These are phyloP conservation scores for Friedmanniomyces simplex DNA, from an alignment of 495 filamentous ascomycete species.

Conservation along the genomic window DNA sequence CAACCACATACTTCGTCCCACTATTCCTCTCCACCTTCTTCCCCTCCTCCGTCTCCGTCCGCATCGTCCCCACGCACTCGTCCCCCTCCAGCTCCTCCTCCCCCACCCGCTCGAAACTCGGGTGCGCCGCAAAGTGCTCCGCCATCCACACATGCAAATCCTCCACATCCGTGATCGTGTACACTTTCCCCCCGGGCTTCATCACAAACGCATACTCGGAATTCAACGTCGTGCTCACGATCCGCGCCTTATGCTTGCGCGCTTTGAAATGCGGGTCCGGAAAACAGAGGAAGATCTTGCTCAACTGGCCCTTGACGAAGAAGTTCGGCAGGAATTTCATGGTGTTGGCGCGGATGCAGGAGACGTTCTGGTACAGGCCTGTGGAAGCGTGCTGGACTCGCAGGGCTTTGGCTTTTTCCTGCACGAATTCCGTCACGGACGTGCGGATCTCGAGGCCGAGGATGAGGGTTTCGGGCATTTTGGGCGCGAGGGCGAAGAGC, in stretches of 20 bases:
- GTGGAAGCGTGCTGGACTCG: slow-evolving; percentile 47
- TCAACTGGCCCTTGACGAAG: slow-evolving; percentile 64
- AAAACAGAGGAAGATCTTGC: slow-evolving; percentile 93
- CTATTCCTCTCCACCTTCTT: slow-evolving; percentile 92
- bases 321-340: slow-evolving; percentile 99
- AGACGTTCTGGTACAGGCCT: slow-evolving; percentile 64
- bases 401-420: slow-evolving; percentile 72
- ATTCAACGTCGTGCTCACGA: slow-evolving; percentile 76
- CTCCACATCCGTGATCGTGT: slow-evolving; percentile 95
- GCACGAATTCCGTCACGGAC: slow-evolving; percentile 79
- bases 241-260: slow-evolving; percentile 91
- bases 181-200: slow-evolving; percentile 70
- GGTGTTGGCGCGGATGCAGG: slow-evolving; percentile 78
- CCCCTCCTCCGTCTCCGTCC: slow-evolving; percentile 82
- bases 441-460: slow-evolving; percentile 83
- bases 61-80: slow-evolving; percentile 72
- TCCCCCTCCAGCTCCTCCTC: slow-evolving; percentile 42
- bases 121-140: slow-evolving; percentile 64
- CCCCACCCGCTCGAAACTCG: slow-evolving; percentile 51
- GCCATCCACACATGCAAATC: slow-evolving; percentile 91
- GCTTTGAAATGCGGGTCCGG: slow-evolving; percentile 97
- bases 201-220: slow-evolving; percentile 90
- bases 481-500: slow-evolving; percentile 71
- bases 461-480: slow-evolving; percentile 71
- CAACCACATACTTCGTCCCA: slow-evolving; percentile 76